These are phyloP conservation scores for Thielaviopsis punctulata DNA, from an alignment of 2,329 filamentous ascomycete species.

Conservation along the genomic window DNA sequence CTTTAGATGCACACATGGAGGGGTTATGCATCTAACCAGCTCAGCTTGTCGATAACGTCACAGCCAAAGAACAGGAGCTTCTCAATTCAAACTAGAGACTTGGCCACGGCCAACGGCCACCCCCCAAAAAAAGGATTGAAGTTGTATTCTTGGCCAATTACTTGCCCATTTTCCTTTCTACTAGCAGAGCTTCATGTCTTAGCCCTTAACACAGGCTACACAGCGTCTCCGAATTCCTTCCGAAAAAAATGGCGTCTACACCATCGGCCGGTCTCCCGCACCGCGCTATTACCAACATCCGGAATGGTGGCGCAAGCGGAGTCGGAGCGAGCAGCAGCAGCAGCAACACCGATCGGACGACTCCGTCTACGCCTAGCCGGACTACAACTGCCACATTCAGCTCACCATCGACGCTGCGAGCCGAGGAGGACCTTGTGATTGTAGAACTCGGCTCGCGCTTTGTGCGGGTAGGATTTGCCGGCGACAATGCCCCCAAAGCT, in stretches of 20 bases:
- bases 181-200: not conserved
- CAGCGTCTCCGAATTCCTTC: not conserved
- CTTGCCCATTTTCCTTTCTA: not conserved
- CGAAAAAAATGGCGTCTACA: not conserved
- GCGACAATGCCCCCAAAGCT: constrained; percentile 60
- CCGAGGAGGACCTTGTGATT: constrained; percentile 73
- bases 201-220: not conserved
- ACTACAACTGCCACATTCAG: constrained; percentile 37
- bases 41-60: not conserved
- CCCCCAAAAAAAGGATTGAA: not conserved
- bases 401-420: constrained; percentile 41
- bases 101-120: not conserved
- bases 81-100: not conserved
- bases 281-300: constrained; percentile 9
- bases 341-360: constrained; percentile 31
- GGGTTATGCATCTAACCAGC: not conserved
- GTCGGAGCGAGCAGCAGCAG: constrained; percentile 26
- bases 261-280: constrained; percentile 4
- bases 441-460: constrained; percentile 69
- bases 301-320: constrained; percentile 29
- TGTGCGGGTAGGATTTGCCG: constrained; percentile 70
- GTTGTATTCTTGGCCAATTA: not conserved
- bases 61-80: not conserved
- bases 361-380: constrained; percentile 34
- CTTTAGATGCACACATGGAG: not conserved